Evolutionary conservation across 1,284 basidiomycete species (phyloP), one percentile per base, ranked within the genome.

Genomic region (Boletus semigastroideus): DNA sequence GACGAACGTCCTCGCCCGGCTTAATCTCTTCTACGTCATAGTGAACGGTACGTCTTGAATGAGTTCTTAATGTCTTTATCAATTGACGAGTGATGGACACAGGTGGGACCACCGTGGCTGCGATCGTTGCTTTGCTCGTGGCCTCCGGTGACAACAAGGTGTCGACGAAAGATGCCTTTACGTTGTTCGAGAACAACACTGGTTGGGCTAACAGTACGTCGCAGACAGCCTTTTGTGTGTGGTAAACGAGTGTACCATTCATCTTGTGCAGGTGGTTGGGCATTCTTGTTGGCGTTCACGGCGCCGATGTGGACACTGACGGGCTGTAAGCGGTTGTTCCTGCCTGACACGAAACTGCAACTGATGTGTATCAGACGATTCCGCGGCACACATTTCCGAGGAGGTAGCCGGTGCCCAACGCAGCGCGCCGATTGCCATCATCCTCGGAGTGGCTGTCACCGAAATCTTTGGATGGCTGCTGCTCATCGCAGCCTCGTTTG

Each of bases 221-320:
- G 19, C 31, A 42, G 8, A 20, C 25, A 17, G 33, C n/a, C 16
- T 25, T 25, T 22, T 22, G 22, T 5, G 22, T 10, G 10, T 33
- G 10, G 20, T 12, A 22, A 11, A 10, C 31, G 17, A 13, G 39
- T 37, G 28, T 12, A 30, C 28, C 17, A 9, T 38, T 53, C 13
- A 46, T 42, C 7, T 28, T 28, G 10, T 37, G 20, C 57, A 87
- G 85, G 78, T 67, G 83, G 81, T 13, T 87, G 84, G 83, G 83
- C 86, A 0, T 89, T 90, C 64, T 69, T 90, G 55, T 67, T 90
- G 19, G 76, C 86, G 0, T 87, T 90, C 60, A 85, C 84, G 0
- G 77, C 84, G 1, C 83, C 86, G 0, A 89, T 89, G 82, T 90
- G 87, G 87, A 86, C 84, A 1, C 66, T 89, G 44, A 88, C 86